Evolutionary conservation across 495 filamentous ascomycete species (phyloP), one percentile per base, ranked within the genome.

Genomic region (Penicillium psychrofluorescens): DNA sequence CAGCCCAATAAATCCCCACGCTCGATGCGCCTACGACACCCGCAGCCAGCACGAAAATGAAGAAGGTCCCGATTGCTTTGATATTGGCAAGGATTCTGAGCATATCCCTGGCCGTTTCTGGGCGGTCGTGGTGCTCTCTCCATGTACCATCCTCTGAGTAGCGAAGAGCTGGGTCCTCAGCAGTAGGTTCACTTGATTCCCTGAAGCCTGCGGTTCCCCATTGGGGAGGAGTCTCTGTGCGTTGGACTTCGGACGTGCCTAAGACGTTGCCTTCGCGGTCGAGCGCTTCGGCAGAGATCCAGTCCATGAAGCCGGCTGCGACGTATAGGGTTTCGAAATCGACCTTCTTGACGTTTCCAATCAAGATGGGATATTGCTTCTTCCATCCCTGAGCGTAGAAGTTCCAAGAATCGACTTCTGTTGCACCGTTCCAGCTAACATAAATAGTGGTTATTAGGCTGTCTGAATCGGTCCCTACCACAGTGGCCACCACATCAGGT

Each of bases 391-490:
- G 45, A 3, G 62, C 62, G 39, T 66, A 71, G 50, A 74, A 67
- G 3, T 61, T 60, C 64, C 64, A 74, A 6, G 51, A 47, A 4
- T 48, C 58, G 15, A 74, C 59, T 29, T 71, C 69, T 13, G 70
- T 74, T 8, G 70, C 70, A 27, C 70, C 70, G 38, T 74, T 74
- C 70, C 70, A 74, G 51, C 67, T 72, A 39, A 70, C 69, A 35
- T 74, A 51, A 41, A 71, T 59, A 41, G 66, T 49, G 10, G 67
- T 74, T 1, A 54, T 66, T 10, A 58, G 45, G 27, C 63, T 59
- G 11, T 50, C 42, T 7, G 58, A 50, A 16, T 48, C 48, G 7
- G 65, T 64, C 31, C 64, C 68, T 44, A 68, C 66, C 13, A 64
- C 64, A 2, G 54, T 61, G 7, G 64, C 52, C 12, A 65, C 62